Conservation (phyloP, 352 stramenopile species). For the Globisporangium echinulatum region DNA sequence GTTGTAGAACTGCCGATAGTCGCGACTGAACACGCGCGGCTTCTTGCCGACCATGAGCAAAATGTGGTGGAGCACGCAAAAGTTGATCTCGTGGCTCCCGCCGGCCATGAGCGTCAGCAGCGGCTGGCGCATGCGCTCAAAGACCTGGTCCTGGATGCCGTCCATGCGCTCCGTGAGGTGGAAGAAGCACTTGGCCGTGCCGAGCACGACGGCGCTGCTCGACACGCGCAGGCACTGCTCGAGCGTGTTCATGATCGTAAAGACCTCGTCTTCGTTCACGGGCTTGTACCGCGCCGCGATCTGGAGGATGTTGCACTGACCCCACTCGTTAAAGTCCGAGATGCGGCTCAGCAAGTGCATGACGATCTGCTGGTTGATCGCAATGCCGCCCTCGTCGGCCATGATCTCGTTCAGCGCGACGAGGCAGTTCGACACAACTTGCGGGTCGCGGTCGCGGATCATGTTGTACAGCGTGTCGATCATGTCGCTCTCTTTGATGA, state of each 20-base stretch:
- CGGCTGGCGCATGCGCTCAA: conserved; percentile 90
- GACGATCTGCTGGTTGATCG: conserved; percentile 96
- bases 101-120: conserved; percentile 97
- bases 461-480: conserved; percentile 99
- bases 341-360: conserved; percentile 97
- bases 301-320: conserved; percentile 94
- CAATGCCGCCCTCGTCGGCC: conserved; percentile 94
- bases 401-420: conserved; percentile 98
- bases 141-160: conserved; percentile 85
- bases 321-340: conserved; percentile 99
- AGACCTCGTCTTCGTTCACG: conserved; percentile 92
- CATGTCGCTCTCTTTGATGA: conserved; percentile 92
- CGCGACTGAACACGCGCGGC: conserved; percentile 94
- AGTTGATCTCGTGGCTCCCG: conserved; percentile 90
- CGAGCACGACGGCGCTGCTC: conserved; percentile 95
- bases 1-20: conserved; percentile 98
- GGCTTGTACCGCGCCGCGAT: conserved; percentile 94
- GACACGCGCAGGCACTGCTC: conserved; percentile 94
- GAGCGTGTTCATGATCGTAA: conserved; percentile 98
- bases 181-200: conserved; percentile 97
- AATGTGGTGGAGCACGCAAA: conserved; percentile 96
- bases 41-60: conserved; percentile 92
- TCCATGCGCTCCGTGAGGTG: conserved; percentile 93
- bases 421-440: conserved; percentile 97
- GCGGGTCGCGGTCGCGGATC: conserved; percentile 95